Conservation (phyloP, 148 eudicot genomes). For the Heliosperma pusillum region DNA sequence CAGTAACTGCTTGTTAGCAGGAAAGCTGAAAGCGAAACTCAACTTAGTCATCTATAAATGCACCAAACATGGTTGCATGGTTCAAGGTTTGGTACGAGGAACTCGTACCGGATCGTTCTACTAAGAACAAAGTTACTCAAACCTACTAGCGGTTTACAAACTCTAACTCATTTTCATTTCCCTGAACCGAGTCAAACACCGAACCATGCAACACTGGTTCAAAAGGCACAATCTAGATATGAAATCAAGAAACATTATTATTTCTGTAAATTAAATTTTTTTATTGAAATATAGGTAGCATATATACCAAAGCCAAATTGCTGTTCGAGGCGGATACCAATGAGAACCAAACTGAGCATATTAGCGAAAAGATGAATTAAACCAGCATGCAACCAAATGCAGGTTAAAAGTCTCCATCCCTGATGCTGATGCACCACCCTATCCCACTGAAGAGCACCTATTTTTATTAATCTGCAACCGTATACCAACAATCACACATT, state of each 20-base stretch:
- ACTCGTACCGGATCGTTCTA: too few species aligned
- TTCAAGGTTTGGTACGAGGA: not conserved
- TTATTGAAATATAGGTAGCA: not conserved
- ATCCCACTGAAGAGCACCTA: conserved; percentile 76
- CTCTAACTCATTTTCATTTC: too few species aligned
- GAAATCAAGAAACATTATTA: too few species aligned
- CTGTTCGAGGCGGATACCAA: conserved; percentile 94
- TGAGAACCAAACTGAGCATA: conserved; percentile 82
- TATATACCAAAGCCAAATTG: conserved; percentile 96
- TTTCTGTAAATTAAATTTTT: too few species aligned
- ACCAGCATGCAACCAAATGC: conserved; percentile 97
- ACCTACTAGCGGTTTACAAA: too few species aligned
- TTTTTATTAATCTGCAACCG: conserved; percentile 56
- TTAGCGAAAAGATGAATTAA: conserved; percentile 78
- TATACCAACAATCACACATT: not conserved
- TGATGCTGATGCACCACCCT: conserved; percentile 63
- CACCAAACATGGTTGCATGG: too few species aligned
- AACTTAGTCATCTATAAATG: too few species aligned
- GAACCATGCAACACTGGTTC: too few species aligned
- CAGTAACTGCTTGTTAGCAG: not conserved
- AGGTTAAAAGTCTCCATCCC: conserved; percentile 82
- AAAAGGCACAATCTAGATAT: too few species aligned
- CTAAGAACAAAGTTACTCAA: too few species aligned
- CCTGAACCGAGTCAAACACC: too few species aligned
- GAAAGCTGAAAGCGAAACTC: not conserved